A percentile compares a stretch with the other conserved stretches of the same genome.
Conservation (phyloP, 352 stramenopile species). For the Pythium apleroticum region DNA sequence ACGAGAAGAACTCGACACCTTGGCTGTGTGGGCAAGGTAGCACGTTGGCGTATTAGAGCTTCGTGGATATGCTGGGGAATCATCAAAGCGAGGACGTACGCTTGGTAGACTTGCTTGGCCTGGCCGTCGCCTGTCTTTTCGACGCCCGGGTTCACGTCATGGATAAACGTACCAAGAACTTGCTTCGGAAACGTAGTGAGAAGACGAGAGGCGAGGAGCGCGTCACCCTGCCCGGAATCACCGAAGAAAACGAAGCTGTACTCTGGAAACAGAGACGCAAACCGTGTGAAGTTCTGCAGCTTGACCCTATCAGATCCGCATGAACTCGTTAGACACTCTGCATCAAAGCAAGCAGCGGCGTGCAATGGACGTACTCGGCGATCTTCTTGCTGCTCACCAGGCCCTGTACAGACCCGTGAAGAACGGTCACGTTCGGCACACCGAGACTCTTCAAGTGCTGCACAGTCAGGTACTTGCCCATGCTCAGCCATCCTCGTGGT, state of each 20-base stretch:
- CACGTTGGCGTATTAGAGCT: no score
- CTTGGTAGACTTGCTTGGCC: slow-evolving; percentile 51
- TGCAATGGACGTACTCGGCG: slow-evolving; percentile 36
- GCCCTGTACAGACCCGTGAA: slow-evolving; percentile 76
- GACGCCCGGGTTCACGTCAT: slow-evolving; percentile 66
- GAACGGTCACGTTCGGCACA: slow-evolving; percentile 70
- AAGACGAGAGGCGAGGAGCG: slow-evolving; percentile 63
- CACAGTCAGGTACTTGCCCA: slow-evolving; percentile 76
- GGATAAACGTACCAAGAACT: slow-evolving; percentile 77
- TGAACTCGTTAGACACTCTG: no score
- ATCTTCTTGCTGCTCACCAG: slow-evolving; percentile 87
- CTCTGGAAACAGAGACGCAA: slow-evolving; percentile 76
- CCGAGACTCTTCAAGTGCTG: slow-evolving; percentile 78
- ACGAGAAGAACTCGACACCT: slow-evolving; percentile 75
- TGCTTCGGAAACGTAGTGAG: slow-evolving; percentile 53
- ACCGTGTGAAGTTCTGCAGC: slow-evolving; percentile 80
- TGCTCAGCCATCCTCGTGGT: slow-evolving; percentile 75
- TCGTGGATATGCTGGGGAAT: neutral
- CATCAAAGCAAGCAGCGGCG: no score
- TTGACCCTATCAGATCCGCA: slow-evolving; percentile 53
- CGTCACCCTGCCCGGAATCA: slow-evolving; percentile 79
- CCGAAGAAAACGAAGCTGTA: slow-evolving; percentile 88
- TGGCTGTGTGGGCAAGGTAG: slow-evolving; percentile 36
- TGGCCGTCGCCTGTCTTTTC: slow-evolving; percentile 63
- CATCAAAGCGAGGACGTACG: slow-evolving; percentile 38